A percentile compares a stretch with the other conserved stretches of the same genome.
phyloP scores from a whole-genome alignment of 1,284 basidiomycete genomes.

The Macrocystidia cucumis region DNA sequence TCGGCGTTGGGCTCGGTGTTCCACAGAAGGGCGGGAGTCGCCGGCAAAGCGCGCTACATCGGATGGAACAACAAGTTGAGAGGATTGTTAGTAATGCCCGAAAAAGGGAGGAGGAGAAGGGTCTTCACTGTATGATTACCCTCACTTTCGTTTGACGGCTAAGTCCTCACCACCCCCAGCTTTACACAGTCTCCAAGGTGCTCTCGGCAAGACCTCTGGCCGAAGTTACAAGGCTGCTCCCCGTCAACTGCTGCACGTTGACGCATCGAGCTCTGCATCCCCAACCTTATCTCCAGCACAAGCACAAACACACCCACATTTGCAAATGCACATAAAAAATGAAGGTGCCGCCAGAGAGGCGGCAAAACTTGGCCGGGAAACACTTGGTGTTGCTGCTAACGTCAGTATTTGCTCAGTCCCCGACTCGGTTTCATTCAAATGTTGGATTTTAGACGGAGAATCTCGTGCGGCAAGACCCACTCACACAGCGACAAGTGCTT shows the following conservation, averaged over 20 bases:
- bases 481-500: constrained; percentile 76
- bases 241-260: constrained; percentile 89
- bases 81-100: constrained; percentile 91
- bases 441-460: constrained; percentile 36
- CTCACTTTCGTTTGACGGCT: neutral
- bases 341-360: constrained; percentile 61
- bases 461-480: constrained; percentile 57
- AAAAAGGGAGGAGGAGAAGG: constrained; percentile 78
- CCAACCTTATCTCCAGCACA: constrained; percentile 49
- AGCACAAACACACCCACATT: constrained; percentile 51
- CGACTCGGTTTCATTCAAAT: neutral
- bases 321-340: constrained; percentile 27
- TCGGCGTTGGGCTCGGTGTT: constrained; percentile 77
- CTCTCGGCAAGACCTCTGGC: constrained; percentile 89
- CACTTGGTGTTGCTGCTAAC: constrained; percentile 47
- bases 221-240: constrained; percentile 94
- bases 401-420: constrained; percentile 24
- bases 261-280: constrained; percentile 38
- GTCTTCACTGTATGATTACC: constrained; percentile 51
- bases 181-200: constrained; percentile 84
- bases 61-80: constrained; percentile 97
- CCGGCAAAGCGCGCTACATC: constrained; percentile 90
- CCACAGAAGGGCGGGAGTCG: constrained; percentile 59
- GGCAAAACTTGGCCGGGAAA: constrained; percentile 64
- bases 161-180: constrained; percentile 28